Evolutionary conservation across 148 eudicot species (phyloP).

Genomic region (Pharnaceum exiguum): DNA sequence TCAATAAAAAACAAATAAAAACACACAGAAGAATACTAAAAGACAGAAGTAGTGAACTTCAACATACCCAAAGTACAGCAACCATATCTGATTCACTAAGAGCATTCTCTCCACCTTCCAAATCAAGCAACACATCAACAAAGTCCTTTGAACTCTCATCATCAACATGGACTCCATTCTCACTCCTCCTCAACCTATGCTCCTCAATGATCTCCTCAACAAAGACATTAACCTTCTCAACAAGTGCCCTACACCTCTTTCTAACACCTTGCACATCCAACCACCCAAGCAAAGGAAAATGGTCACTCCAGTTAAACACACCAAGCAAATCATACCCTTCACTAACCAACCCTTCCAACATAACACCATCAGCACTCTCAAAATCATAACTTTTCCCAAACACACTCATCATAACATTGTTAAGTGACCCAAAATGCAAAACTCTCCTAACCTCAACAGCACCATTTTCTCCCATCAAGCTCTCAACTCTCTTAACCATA

Average conservation of each 20-base stretch:
- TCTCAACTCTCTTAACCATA: conserved; percentile 34
- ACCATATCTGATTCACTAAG: conserved; percentile 71
- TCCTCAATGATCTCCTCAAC: conserved; percentile 62
- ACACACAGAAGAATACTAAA: background rate
- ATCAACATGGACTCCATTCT: background rate
- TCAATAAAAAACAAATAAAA: background rate
- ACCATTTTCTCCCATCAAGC: conserved; percentile 31
- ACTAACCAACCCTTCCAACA: conserved; percentile 54
- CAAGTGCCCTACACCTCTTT: conserved; percentile 53
- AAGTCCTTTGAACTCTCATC: conserved; percentile 49
- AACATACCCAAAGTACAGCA: conserved; percentile 89
- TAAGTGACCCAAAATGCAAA: conserved; percentile 67
- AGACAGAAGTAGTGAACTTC: background rate
- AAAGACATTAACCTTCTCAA: conserved; percentile 51
- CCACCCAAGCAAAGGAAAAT: conserved; percentile 69
- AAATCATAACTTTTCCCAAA: conserved; percentile 61
- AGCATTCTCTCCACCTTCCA: conserved; percentile 53
- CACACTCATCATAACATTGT: conserved; percentile 87
- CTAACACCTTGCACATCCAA: conserved; percentile 82
- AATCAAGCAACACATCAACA: conserved; percentile 80
- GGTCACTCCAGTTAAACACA: conserved; percentile 83
- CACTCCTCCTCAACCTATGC: conserved; percentile 35
- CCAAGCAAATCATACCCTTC: conserved; percentile 89
- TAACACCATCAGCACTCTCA: conserved; percentile 1
- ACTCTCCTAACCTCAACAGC: conserved; percentile 45